A percentile compares a stretch with the other conserved stretches of the same genome.
These are phyloP conservation scores for Picea sitchensis DNA, from an alignment of 75 land plant species.

Conservation along the genomic window DNA sequence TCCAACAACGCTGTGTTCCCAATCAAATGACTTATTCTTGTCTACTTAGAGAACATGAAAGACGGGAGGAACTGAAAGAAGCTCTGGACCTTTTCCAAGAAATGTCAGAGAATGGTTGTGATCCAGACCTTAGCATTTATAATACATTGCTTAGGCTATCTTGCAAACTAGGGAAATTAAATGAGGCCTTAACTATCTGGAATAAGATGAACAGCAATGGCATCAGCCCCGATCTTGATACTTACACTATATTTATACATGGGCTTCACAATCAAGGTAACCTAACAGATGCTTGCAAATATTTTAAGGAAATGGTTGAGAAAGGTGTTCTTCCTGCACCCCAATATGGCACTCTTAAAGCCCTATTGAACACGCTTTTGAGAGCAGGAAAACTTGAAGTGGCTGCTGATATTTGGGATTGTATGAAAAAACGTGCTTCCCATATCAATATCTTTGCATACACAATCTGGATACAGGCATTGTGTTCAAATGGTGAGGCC, in stretches of 20 bases:
- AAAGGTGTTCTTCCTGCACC: slow-evolving; percentile 48
- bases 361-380: slow-evolving; percentile 41
- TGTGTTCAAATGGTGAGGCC: slow-evolving; percentile 53
- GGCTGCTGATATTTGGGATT: slow-evolving; percentile 63
- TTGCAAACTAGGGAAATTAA: slow-evolving; percentile 55
- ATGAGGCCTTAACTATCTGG: slow-evolving; percentile 40
- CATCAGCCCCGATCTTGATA: slow-evolving; percentile 43
- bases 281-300: slow-evolving; percentile 51
- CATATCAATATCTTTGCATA: slow-evolving; percentile 59
- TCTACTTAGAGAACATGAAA: slow-evolving; percentile 51
- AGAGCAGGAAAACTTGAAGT: slow-evolving; percentile 51
- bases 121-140: slow-evolving; percentile 45
- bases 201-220: slow-evolving; percentile 44
- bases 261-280: slow-evolving; percentile 39
- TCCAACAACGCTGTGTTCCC: slow-evolving; percentile 40
- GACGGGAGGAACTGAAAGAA: slow-evolving; percentile 58
- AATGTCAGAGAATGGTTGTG: slow-evolving; percentile 42
- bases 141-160: slow-evolving; percentile 46
- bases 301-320: slow-evolving; percentile 62
- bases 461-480: slow-evolving; percentile 79
- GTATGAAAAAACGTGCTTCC: slow-evolving; percentile 36
- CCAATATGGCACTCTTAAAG: slow-evolving; percentile 64
- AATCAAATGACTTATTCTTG: slow-evolving; percentile 42
- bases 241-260: slow-evolving; percentile 46
- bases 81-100: slow-evolving; percentile 48